These are phyloP conservation scores for Fusarium sp. DNA, from an alignment of 2,329 filamentous ascomycete genomes.

Conservation along the genomic window DNA sequence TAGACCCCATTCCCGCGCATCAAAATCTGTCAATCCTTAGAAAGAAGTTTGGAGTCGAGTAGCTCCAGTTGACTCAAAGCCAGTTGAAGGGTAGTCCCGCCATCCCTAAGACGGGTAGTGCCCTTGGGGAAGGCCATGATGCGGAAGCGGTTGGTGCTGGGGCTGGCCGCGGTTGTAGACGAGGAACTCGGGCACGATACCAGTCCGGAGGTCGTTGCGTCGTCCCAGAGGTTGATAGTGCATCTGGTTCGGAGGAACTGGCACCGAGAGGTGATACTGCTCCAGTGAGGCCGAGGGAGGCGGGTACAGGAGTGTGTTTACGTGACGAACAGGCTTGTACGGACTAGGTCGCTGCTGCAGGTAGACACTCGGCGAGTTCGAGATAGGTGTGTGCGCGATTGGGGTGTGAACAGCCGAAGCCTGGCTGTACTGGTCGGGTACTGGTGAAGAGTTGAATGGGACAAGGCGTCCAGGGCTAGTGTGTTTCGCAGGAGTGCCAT, in stretches of 20 bases:
- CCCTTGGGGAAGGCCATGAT: constrained; percentile 47
- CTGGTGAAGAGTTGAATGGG: constrained; percentile 70
- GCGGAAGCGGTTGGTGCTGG: constrained; percentile 41
- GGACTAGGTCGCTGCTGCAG: constrained; percentile 90
- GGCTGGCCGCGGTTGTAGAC: constrained; percentile 50
- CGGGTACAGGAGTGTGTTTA: constrained; percentile 91
- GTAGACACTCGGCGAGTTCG: constrained; percentile 88
- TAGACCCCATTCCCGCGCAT: neutral
- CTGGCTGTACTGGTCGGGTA: constrained; percentile 71
- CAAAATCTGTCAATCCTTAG: constrained; percentile 11
- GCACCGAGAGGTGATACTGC: constrained; percentile 72
- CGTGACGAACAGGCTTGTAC: constrained; percentile 89
- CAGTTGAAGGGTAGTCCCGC: constrained; percentile 30
- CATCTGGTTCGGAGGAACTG: constrained; percentile 77
- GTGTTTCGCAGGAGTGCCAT: constrained; percentile 65
- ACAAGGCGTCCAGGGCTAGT: constrained; percentile 64
- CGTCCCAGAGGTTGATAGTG: constrained; percentile 84
- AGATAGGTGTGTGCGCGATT: constrained; percentile 69
- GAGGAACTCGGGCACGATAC: constrained; percentile 75
- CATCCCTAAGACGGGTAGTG: constrained; percentile 52
- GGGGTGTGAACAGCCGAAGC: constrained; percentile 69
- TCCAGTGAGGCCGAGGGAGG: constrained; percentile 85
- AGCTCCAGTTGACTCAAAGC: neutral
- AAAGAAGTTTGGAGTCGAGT: neutral
- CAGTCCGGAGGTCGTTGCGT: constrained; percentile 74